Base-by-base conservation (phyloP, 805 yeast species). In the Lipomyces chichibuensis region DNA sequence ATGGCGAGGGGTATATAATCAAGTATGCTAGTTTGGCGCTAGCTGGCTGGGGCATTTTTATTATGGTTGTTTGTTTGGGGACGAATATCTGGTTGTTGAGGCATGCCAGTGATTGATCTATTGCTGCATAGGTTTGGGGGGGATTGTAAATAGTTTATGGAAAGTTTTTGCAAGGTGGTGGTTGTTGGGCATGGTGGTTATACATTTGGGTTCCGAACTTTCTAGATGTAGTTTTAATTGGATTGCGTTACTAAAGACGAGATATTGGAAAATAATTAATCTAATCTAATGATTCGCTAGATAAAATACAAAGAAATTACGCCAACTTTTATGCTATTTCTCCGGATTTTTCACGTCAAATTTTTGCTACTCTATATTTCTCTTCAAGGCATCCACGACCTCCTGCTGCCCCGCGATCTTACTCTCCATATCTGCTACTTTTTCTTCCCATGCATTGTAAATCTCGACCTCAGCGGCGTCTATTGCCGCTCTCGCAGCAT, bases 41-140 rank as follows among this genome's bases (percentile, higher is more conserved):
- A 72, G 80, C 84, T 0, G 67, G 83, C 27, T 92, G 91, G 88
- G 97, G 97, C 2, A 72, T 87, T 4, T 65, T 79, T 1, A 91
- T 91, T 1, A 89, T 90, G 89, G 73, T 86, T 29, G 80, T 89
- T n/a, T 90, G 96, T 63, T 78, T 86, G 27, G 71, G 76, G n/a
- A 66, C 77, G 49, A 80, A 80, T 66, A 66, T 78, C 35, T 66
- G 58, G 60, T 29, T 58, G 53, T 53, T 67, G 37, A 20, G 46
- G 23, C 59, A 58, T n/a, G 13, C 49, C 20, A 43, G 49, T 17
- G 49, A n/a, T 43, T 43, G 17, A 37, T 13, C 43, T 13, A 14
- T 35, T 35, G 11, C 17, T 3, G 14, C 14, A 35, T 35, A 35
- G 37, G 1, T 35, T 35, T 2, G 39, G 39, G 14, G 3, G 37